Evolutionary conservation across 2,329 filamentous ascomycete species (phyloP).

Genomic region (Geosmithia morbida): DNA sequence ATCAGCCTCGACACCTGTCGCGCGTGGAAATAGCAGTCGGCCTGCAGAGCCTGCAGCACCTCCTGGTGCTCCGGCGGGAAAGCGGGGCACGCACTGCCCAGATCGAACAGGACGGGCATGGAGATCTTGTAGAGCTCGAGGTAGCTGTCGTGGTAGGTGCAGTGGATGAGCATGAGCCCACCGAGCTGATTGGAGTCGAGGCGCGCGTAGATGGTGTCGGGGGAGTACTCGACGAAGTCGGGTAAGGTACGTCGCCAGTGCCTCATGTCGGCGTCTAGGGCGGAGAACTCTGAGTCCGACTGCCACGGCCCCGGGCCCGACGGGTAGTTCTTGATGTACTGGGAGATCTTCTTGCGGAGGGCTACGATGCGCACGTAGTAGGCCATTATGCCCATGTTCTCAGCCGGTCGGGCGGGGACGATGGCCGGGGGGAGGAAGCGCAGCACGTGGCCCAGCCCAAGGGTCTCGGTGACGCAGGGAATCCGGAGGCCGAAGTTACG

Average conservation of each 20-base stretch:
- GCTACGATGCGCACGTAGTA: constrained; percentile 26
- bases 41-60: constrained; percentile 20
- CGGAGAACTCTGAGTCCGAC: constrained; percentile 25
- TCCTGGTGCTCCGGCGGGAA: constrained; percentile 22
- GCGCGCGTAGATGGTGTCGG: constrained; percentile 28
- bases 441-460: constrained; percentile 23
- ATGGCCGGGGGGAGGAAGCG: constrained; percentile 23
- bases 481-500: constrained; percentile 25
- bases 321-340: constrained; percentile 27
- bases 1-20: constrained; percentile 21
- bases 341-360: constrained; percentile 23
- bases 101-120: constrained; percentile 27
- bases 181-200: constrained; percentile 30
- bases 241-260: constrained; percentile 26
- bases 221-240: constrained; percentile 26
- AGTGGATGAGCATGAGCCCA: constrained; percentile 27
- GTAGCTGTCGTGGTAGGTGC: constrained; percentile 30
- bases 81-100: constrained; percentile 11
- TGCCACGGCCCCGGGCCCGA: constrained; percentile 24
- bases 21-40: constrained; percentile 22
- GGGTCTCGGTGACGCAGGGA: constrained; percentile 22
- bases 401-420: constrained; percentile 21
- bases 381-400: constrained; percentile 28
- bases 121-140: constrained; percentile 30
- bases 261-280: constrained; percentile 22